Percentiles rank a stretch among this genome's conserved stretches.
Conservation (phyloP, 495 filamentous ascomycete genomes). For the Penicillium crystallinum region DNA sequence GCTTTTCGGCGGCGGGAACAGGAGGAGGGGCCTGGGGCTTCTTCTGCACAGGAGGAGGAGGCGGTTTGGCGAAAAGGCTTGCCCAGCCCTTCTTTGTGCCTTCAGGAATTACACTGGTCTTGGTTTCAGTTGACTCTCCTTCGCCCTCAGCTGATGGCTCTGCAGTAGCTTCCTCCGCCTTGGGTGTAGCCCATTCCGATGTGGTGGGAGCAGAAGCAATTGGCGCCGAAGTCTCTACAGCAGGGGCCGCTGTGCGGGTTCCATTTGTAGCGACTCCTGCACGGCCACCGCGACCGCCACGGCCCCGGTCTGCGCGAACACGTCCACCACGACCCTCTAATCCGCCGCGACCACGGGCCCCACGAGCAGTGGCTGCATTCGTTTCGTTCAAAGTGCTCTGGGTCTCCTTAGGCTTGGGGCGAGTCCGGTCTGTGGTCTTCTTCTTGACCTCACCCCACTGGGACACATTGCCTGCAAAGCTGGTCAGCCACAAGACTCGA, state of each 20-base stretch:
- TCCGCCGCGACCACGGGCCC: constrained; percentile 60
- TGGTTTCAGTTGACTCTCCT: constrained; percentile 32
- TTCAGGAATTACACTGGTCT: constrained; percentile 42
- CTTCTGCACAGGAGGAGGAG: constrained; percentile 37
- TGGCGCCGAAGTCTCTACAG: constrained; percentile 25
- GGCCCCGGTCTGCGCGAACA: constrained; percentile 68
- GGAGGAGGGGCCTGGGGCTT: constrained; percentile 26
- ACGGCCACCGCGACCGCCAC: constrained; percentile 69
- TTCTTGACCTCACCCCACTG: constrained; percentile 97
- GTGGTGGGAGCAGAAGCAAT: constrained; percentile 28
- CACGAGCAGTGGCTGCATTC: constrained; percentile 49
- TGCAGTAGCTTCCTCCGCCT: constrained; percentile 21
- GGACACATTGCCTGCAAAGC: constrained; percentile 66
- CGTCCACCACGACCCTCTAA: constrained; percentile 63
- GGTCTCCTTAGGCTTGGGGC: constrained; percentile 76
- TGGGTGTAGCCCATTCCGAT: constrained; percentile 39
- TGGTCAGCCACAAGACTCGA: constrained; percentile 20
- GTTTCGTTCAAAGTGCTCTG: constrained; percentile 48
- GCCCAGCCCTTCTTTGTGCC: constrained; percentile 59
- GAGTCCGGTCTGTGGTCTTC: constrained; percentile 74
- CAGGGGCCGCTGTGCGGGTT: constrained; percentile 34
- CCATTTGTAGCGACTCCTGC: constrained; percentile 49
- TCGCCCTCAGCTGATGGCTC: constrained; percentile 27
- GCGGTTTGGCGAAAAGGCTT: constrained; percentile 53
- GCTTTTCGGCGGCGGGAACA: constrained; percentile 26